phyloP scores from a whole-genome alignment of 2,329 filamentous ascomycete genomes.

The Xylariaceae sp. region DNA sequence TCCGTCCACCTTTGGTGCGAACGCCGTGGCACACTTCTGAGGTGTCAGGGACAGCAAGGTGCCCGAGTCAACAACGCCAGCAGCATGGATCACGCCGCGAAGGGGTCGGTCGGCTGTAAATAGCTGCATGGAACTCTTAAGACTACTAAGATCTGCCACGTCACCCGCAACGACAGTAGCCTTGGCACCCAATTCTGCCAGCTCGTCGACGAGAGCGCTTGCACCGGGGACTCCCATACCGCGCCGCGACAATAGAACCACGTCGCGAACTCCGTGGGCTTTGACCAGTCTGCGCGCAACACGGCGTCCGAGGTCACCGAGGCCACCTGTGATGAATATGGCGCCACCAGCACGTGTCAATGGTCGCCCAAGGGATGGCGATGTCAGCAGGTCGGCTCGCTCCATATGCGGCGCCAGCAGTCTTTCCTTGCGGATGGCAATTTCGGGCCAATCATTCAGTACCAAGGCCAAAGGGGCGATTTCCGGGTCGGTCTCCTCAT shows the following conservation, averaged over 20 bases:
- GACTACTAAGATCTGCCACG: constrained; percentile 19
- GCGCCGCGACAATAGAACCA: constrained; percentile 27
- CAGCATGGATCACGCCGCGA: constrained; percentile 28
- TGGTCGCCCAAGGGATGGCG: constrained; percentile 4
- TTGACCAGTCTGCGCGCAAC: constrained; percentile 24
- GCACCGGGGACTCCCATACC: constrained; percentile 25
- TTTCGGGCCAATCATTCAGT: constrained; percentile 19
- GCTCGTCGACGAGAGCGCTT: constrained; percentile 20
- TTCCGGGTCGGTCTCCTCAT: constrained; percentile 5
- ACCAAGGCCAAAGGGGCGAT: constrained; percentile 9
- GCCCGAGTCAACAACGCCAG: constrained; percentile 25
- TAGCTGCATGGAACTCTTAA: constrained; percentile 20
- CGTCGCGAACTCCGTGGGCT: constrained; percentile 23
- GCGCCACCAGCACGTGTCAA: constrained; percentile 23
- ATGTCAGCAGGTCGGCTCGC: constrained; percentile 7
- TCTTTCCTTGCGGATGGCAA: constrained; percentile 16
- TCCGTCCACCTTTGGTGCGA: constrained; percentile 25
- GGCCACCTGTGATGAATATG: constrained; percentile 26
- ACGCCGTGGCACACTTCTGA: constrained; percentile 19
- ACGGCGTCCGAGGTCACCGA: constrained; percentile 25
- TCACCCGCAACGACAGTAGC: constrained; percentile 23
- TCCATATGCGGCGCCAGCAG: constrained; percentile 22
- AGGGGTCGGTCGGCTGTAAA: constrained; percentile 25
- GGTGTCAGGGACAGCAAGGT: constrained; percentile 26
- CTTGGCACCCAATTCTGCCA: constrained; percentile 20